phyloP scores from a whole-genome alignment of 164 flowering plant genomes.

The Houttuynia cordata region DNA sequence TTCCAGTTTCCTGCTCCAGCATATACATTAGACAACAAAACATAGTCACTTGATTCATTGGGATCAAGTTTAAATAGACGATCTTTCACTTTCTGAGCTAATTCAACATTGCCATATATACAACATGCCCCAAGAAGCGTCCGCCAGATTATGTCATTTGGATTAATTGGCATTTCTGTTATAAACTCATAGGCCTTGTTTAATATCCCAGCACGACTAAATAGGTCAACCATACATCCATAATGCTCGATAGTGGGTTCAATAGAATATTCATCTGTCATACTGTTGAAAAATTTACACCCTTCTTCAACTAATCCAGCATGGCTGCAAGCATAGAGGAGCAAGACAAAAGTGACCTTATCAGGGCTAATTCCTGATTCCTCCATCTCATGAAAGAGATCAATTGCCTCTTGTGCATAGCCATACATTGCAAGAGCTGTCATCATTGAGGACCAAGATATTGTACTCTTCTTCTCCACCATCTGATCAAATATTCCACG shows the following conservation, averaged over 20 bases:
- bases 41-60: constrained; percentile 39
- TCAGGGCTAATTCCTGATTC: constrained; percentile 39
- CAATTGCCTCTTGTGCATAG: constrained; percentile 40
- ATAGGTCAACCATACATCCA: constrained; percentile 74
- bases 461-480: constrained; percentile 27
- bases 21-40: constrained; percentile 52
- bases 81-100: constrained; percentile 42
- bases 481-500: constrained; percentile 37
- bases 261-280: constrained; percentile 29
- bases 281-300: constrained; percentile 25
- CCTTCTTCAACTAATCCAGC: constrained; percentile 49
- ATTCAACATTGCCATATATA: constrained; percentile 37
- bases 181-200: constrained; percentile 39
- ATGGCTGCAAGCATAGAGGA: constrained; percentile 73
- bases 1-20: constrained; percentile 58
- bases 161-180: constrained; percentile 38
- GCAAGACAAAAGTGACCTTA: constrained; percentile 37
- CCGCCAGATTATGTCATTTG: constrained; percentile 51
- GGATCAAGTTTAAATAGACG: constrained; percentile 47
- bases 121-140: constrained; percentile 76
- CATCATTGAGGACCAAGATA: constrained; percentile 64
- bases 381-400: constrained; percentile 42
- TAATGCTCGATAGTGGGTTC: constrained; percentile 56
- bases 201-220: constrained; percentile 51
- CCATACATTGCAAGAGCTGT: constrained; percentile 66